These are phyloP conservation scores for Hypoxylon fragiforme DNA, from an alignment of 495 filamentous ascomycete species.

Conservation along the genomic window DNA sequence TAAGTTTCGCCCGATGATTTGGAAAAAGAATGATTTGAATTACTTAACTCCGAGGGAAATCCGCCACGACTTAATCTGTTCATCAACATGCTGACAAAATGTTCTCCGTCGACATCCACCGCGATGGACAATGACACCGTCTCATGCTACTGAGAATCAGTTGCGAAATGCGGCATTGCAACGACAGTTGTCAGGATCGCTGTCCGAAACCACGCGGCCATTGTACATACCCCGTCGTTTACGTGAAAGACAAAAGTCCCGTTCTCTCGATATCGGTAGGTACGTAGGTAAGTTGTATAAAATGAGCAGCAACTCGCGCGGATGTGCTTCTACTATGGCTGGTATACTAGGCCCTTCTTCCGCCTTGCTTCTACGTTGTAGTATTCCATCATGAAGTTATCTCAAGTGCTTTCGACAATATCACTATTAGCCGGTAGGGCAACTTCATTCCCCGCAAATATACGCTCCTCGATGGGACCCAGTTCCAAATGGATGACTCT, in stretches of 20 bases:
- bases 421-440: not conserved
- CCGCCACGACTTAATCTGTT: not conserved
- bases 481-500: constrained; percentile 10
- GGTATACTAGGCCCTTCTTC: not conserved
- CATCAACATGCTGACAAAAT: too few relatives aligned
- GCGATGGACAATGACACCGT: not conserved
- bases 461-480: not conserved
- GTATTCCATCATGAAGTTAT: not conserved
- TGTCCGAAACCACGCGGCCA: not conserved
- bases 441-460: not conserved
- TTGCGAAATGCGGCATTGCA: not conserved
- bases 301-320: not conserved
- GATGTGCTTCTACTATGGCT: not conserved
- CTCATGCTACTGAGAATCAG: not conserved
- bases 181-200: not conserved
- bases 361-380: not conserved
- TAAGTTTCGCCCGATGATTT: not conserved
- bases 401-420: not conserved
- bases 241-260: too few relatives aligned
- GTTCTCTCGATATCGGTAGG: too few relatives aligned
- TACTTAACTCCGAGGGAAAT: not conserved
- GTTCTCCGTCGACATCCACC: too few relatives aligned
- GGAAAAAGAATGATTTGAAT: not conserved
- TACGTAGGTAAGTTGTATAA: too few relatives aligned
- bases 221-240: too few relatives aligned